Percentiles rank a stretch among this genome's conserved stretches.
Conservation (phyloP, 495 filamentous ascomycete species). For the Sphaerosporella brunnea region DNA sequence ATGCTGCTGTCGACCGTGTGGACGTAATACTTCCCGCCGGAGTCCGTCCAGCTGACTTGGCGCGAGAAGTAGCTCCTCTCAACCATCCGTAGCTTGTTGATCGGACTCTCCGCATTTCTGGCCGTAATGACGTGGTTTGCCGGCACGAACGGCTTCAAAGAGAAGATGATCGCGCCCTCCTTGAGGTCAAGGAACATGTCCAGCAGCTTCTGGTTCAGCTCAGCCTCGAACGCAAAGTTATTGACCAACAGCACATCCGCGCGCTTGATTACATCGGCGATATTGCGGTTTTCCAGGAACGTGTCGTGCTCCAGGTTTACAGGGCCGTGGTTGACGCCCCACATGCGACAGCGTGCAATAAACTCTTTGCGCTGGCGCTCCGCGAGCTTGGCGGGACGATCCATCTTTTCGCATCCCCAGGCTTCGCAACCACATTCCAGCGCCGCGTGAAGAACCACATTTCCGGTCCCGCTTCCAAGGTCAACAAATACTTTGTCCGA, state of each 20-base stretch:
- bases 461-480: slow-evolving; percentile 85
- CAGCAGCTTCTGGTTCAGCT: slow-evolving; percentile 68
- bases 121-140: slow-evolving; percentile 48
- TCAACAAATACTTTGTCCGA: slow-evolving; percentile 79
- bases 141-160: slow-evolving; percentile 63
- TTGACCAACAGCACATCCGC: slow-evolving; percentile 93
- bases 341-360: slow-evolving; percentile 60
- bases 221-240: slow-evolving; percentile 82
- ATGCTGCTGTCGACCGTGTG: slow-evolving; percentile 57
- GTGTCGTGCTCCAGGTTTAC: slow-evolving; percentile 72
- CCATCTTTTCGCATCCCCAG: slow-evolving; percentile 94
- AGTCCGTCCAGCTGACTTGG: slow-evolving; percentile 81
- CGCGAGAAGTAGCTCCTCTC: slow-evolving; percentile 60
- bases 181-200: slow-evolving; percentile 90
- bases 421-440: slow-evolving; percentile 85
- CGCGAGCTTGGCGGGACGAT: slow-evolving; percentile 66
- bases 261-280: slow-evolving; percentile 52
- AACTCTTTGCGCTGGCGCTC: slow-evolving; percentile 79
- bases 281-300: slow-evolving; percentile 56
- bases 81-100: slow-evolving; percentile 55
- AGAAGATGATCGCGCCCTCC: slow-evolving; percentile 73
- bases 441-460: slow-evolving; percentile 86
- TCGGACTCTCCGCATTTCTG: slow-evolving; percentile 54
- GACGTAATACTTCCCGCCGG: slow-evolving; percentile 68
- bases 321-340: slow-evolving; percentile 65